Base-by-base conservation (phyloP, 768 basidiomycete species). In the Cystobasidiopsis lactophilus region DNA sequence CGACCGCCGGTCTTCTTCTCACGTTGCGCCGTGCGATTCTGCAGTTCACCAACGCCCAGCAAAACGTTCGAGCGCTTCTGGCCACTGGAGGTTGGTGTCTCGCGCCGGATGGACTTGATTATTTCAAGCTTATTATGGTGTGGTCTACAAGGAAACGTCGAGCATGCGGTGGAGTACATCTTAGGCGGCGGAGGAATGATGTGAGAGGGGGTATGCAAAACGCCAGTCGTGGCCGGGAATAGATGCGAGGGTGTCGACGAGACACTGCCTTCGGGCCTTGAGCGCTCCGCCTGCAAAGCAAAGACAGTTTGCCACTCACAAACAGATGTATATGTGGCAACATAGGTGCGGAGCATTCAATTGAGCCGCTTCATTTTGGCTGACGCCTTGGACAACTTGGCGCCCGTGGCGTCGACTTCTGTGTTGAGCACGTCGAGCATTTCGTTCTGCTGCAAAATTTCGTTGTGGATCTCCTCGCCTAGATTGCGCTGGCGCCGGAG, bases 141-240 rank as follows among this genome's bases (percentile, higher is more conserved):
- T n/a, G n/a, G n/a, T n/a, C n/a, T n/a, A n/a, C n/a, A n/a, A n/a
- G n/a, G n/a, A 11, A 88, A 86, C 60, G 84, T 93, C 18, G 77
- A 93, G 64, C 74, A 77, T 21, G 88, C 88, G 43, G 82, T 95
- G 60, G 88, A 93, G 67, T 85, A 91, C 63, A 88, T 95, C 58
- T 72, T 95, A 5, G 84, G n/a, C n/a, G n/a, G n/a, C n/a, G n/a
- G n/a, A n/a, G n/a, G n/a, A n/a, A n/a, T n/a, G n/a, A n/a, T n/a
- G n/a, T n/a, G n/a, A n/a, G n/a, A n/a, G n/a, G n/a, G n/a, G n/a
- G n/a, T n/a, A n/a, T n/a, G n/a, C n/a, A n/a, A n/a, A n/a, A n/a
- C n/a, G n/a, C n/a, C n/a, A n/a, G n/a, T n/a, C n/a, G n/a, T n/a
- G n/a, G n/a, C n/a, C n/a, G n/a, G n/a, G n/a, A n/a, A n/a, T n/a